These are phyloP conservation scores for Penium margaritaceum DNA, from an alignment of 139 green algal species.

Conservation along the genomic window DNA sequence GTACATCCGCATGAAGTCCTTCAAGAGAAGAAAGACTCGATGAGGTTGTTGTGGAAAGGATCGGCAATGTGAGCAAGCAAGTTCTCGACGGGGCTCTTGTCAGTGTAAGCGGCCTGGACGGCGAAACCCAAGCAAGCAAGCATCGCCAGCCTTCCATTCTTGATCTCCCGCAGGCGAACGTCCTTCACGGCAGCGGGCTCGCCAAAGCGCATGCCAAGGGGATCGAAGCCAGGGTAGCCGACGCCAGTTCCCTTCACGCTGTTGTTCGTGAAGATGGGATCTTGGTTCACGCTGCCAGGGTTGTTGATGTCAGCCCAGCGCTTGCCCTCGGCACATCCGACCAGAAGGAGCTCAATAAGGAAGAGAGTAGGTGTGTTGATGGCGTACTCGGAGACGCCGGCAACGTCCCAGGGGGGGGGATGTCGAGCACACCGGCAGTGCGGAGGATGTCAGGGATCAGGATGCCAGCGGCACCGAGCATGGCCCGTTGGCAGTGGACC, in stretches of 20 bases:
- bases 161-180: constrained; percentile 68
- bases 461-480: constrained; percentile 78
- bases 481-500: constrained; percentile 72
- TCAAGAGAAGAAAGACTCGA: too few relatives aligned
- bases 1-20: too few relatives aligned
- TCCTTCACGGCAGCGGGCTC: constrained; percentile 33
- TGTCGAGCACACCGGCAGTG: not conserved
- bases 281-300: constrained; percentile 63
- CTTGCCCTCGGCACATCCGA: constrained; percentile 63
- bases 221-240: constrained; percentile 42
- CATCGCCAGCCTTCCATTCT: constrained; percentile 69
- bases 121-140: constrained; percentile 43
- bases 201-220: constrained; percentile 24
- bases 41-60: constrained; percentile 31
- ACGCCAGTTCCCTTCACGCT: constrained; percentile 40
- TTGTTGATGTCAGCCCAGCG: constrained; percentile 67
- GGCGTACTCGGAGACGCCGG: constrained; percentile 60
- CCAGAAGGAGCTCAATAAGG: constrained; percentile 68
- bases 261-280: constrained; percentile 44
- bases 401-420: constrained; percentile 11
- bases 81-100: constrained; percentile 35
- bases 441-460: constrained; percentile 58
- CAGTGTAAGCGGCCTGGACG: constrained; percentile 38
- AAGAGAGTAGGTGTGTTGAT: constrained; percentile 63
- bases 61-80: constrained; percentile 38